phyloP scores from a whole-genome alignment of 83 land plant species.

The Picea abies region DNA sequence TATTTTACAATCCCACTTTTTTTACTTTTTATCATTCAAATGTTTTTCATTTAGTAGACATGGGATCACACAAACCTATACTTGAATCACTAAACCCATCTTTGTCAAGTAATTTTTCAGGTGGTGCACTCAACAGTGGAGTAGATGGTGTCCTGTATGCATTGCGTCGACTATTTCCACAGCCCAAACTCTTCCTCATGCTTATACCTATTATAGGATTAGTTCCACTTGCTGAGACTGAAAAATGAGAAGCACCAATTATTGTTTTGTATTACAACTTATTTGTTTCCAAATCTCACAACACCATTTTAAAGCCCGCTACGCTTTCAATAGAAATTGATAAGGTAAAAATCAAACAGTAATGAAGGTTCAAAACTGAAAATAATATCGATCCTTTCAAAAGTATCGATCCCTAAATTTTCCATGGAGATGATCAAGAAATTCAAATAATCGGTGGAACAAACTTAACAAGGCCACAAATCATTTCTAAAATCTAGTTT shows the following conservation, averaged over 20 bases:
- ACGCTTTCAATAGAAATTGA: too few relatives aligned
- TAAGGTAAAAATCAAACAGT: too few relatives aligned
- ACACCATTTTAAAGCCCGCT: too few relatives aligned
- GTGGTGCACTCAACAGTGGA: constrained; percentile 93
- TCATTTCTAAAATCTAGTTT: too few relatives aligned
- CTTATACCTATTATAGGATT: constrained; percentile 92
- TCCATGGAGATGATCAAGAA: too few relatives aligned
- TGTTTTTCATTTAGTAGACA: neutral
- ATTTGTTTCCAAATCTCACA: too few relatives aligned
- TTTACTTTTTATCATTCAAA: too few relatives aligned
- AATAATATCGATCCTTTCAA: neutral
- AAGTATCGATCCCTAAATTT: neutral
- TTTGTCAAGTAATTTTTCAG: constrained; percentile 83
- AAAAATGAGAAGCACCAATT: too few relatives aligned
- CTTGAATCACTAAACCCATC: constrained; percentile 91
- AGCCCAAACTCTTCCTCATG: constrained; percentile 90
- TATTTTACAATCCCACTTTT: too few relatives aligned
- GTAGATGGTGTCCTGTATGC: constrained; percentile 98
- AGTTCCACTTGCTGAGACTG: constrained; percentile 66
- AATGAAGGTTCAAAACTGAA: neutral
- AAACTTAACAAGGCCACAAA: too few relatives aligned
- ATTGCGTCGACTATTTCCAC: constrained; percentile 88
- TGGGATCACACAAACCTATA: constrained; percentile 79
- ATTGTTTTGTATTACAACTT: too few relatives aligned
- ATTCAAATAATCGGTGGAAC: too few relatives aligned